Conservation (phyloP, 108 stramenopile species). For the Nannochloropsis oceanica region DNA sequence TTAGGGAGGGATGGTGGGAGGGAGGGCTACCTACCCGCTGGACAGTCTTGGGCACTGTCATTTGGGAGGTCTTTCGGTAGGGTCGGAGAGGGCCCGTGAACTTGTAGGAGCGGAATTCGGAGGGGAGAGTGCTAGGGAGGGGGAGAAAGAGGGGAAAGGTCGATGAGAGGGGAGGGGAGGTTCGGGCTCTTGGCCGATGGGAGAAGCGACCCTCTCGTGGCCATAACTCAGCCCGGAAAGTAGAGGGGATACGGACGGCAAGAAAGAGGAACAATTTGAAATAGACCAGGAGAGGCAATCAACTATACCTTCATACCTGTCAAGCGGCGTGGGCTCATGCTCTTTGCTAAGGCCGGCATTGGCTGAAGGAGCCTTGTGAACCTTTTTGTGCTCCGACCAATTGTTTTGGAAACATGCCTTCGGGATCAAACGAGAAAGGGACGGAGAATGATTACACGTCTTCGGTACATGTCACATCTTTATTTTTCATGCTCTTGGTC, state of each 20-base stretch:
- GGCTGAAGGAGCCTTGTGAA: too few species aligned
- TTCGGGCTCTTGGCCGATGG: not conserved
- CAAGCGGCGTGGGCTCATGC: too few species aligned
- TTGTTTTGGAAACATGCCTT: not conserved
- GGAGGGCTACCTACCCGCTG: not conserved
- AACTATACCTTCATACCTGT: too few species aligned
- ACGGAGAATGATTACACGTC: not conserved
- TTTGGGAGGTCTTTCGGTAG: slow-evolving; percentile 4
- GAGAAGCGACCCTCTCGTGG: not conserved
- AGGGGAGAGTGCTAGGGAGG: not conserved
- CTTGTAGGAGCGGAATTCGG: slow-evolving; percentile 24
- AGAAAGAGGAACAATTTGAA: too few species aligned
- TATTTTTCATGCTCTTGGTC: not conserved
- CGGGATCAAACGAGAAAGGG: not conserved
- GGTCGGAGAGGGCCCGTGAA: slow-evolving; percentile 37
- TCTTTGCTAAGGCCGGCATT: too few species aligned
- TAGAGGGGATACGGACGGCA: too few species aligned
- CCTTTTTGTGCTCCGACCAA: too few species aligned
- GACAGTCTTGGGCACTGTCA: slow-evolving; percentile 29
- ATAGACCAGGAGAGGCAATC: too few species aligned
- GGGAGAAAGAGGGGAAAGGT: not conserved
- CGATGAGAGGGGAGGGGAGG: not conserved
- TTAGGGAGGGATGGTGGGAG: not conserved
- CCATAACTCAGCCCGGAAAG: too few species aligned
- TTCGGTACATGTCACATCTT: not conserved